Percentiles rank a stretch among this genome's conserved stretches.
Evolutionary conservation across 2,329 filamentous ascomycete genomes (phyloP).

Genomic region (Herpotrichia juniperi): DNA sequence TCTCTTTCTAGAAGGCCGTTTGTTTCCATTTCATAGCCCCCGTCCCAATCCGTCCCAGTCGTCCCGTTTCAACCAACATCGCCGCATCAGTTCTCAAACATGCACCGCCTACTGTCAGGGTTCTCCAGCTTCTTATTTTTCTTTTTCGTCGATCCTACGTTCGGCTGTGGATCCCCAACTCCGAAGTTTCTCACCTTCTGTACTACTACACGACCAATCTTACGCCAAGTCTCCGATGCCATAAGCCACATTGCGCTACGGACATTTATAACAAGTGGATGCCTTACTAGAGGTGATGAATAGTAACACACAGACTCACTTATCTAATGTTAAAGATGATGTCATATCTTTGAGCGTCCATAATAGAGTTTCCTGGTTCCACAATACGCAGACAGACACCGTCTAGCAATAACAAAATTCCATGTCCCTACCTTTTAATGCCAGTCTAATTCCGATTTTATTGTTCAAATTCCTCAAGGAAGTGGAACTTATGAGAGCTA

Average conservation of each 20-base stretch:
- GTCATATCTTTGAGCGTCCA: too few species aligned
- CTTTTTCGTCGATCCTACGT: neutral
- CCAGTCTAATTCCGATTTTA: too few species aligned
- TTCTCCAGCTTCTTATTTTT: neutral
- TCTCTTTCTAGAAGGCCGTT: neutral
- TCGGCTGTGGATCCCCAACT: neutral
- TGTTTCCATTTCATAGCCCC: too few species aligned
- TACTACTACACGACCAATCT: neutral
- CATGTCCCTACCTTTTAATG: too few species aligned
- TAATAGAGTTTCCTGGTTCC: too few species aligned
- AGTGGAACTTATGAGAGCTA: too few species aligned
- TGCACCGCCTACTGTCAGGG: neutral
- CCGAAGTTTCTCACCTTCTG: neutral
- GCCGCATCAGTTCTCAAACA: neutral
- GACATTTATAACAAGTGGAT: neutral
- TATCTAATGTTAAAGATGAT: neutral
- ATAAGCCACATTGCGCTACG: neutral
- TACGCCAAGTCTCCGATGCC: neutral
- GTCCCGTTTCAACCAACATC: neutral
- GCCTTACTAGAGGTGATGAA: neutral
- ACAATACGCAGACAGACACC: too few species aligned
- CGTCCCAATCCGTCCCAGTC: neutral
- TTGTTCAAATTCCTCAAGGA: too few species aligned
- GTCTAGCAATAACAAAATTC: too few species aligned
- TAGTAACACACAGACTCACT: neutral